Evolutionary conservation across 1,139 yeast genomes (phyloP).

Genomic region (Nadsonia starkeyi-henricii): DNA sequence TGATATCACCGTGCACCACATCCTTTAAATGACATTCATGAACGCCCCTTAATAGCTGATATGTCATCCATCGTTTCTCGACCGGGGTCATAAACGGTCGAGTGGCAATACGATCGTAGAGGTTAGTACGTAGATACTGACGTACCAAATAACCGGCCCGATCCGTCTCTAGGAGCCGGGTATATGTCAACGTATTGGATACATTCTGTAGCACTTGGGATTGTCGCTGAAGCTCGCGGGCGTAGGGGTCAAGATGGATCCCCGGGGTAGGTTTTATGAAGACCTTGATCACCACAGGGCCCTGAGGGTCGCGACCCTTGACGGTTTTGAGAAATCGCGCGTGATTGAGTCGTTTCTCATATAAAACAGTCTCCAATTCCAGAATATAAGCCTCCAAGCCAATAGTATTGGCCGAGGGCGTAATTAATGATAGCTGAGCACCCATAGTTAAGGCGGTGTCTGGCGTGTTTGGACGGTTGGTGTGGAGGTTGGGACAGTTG

Average conservation of each 20-base stretch:
- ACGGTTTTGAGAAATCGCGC: slow-evolving; percentile 79
- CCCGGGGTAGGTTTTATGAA: slow-evolving; percentile 59
- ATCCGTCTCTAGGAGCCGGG: slow-evolving; percentile 69
- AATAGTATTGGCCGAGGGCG: slow-evolving; percentile 86
- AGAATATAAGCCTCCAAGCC: slow-evolving; percentile 84
- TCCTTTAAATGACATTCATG: slow-evolving; percentile 47
- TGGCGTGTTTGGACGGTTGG: no score
- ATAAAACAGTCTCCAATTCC: slow-evolving; percentile 60
- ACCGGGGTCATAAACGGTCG: slow-evolving; percentile 74
- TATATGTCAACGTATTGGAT: slow-evolving; percentile 54
- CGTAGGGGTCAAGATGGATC: slow-evolving; percentile 20
- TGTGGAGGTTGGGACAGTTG: no score
- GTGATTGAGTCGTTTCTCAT: slow-evolving; percentile 54
- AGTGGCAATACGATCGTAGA: slow-evolving; percentile 72
- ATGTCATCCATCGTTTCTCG: slow-evolving; percentile 75
- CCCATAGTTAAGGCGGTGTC: slow-evolving; percentile 45
- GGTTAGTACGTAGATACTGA: slow-evolving; percentile 61
- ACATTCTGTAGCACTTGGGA: slow-evolving; percentile 30
- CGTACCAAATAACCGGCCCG: slow-evolving; percentile 84
- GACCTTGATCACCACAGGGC: slow-evolving; percentile 63
- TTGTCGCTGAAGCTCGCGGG: slow-evolving; percentile 6
- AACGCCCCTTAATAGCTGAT: slow-evolving; percentile 55
- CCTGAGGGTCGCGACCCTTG: slow-evolving; percentile 56
- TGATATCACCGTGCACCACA: slow-evolving; percentile 79
- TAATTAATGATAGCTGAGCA: slow-evolving; percentile 65